A percentile compares a stretch with the other conserved stretches of the same genome.
Conservation (phyloP, 1,284 basidiomycete species). For the Cutaneotrichosporon mucoides region DNA sequence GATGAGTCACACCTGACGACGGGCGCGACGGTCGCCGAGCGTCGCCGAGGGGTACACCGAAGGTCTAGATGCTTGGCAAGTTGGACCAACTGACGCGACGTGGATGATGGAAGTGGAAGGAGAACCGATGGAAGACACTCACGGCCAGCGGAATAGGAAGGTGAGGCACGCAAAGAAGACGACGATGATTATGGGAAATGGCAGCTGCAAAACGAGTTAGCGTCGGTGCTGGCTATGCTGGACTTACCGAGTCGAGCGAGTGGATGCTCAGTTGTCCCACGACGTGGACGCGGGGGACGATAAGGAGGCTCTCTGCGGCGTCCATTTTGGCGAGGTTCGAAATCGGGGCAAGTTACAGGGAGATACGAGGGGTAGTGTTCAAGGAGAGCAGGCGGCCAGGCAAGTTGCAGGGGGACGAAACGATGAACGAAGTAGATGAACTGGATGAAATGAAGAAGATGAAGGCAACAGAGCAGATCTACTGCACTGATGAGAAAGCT, state of each 20-base stretch:
- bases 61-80: not conserved
- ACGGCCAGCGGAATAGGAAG: conserved; percentile 10
- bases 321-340: conserved; percentile 1
- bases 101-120: not conserved
- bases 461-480: too few species aligned
- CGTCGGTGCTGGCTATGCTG: not conserved
- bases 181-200: conserved; percentile 5
- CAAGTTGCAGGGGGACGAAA: not conserved
- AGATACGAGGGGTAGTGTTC: not conserved
- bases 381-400: not conserved
- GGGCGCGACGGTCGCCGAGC: not conserved
- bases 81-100: not conserved
- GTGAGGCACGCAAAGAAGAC: conserved; percentile 8
- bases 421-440: too few species aligned
- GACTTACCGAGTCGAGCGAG: conserved; percentile 10
- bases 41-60: not conserved
- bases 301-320: conserved; percentile 1
- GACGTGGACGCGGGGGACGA: conserved; percentile 6
- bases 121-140: not conserved
- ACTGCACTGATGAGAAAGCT: too few species aligned
- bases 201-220: conserved; percentile 3
- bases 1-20: not conserved
- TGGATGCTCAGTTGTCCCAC: conserved; percentile 2
- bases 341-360: not conserved
- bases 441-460: too few species aligned